These are phyloP conservation scores for Solanum hybrid DNA, from an alignment of 305 asterid genomes.

Conservation along the genomic window DNA sequence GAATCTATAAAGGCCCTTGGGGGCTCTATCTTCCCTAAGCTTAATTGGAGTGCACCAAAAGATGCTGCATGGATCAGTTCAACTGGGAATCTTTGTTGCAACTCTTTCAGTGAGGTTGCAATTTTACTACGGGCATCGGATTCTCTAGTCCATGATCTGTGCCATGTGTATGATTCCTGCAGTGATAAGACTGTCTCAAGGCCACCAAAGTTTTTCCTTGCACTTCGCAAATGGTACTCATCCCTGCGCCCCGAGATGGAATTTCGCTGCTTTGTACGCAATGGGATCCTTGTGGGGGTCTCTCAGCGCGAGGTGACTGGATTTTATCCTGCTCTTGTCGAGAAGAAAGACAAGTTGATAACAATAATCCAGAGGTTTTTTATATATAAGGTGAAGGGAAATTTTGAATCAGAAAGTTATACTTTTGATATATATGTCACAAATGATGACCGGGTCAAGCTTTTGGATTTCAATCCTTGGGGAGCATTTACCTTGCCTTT, in stretches of 20 bases:
- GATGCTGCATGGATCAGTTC: slow-evolving; percentile 89
- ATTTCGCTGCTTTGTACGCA: slow-evolving; percentile 68
- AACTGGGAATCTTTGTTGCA: slow-evolving; percentile 63
- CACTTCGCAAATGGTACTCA: slow-evolving; percentile 79
- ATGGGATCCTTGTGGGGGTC: slow-evolving; percentile 41
- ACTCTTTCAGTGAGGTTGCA: slow-evolving; percentile 66
- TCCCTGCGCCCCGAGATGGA: slow-evolving; percentile 77
- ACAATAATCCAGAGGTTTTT: slow-evolving; percentile 33
- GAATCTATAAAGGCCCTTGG: slow-evolving; percentile 64
- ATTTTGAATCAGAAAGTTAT: slow-evolving; percentile 48
- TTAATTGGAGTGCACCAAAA: slow-evolving; percentile 91
- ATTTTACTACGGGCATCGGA: slow-evolving; percentile 76
- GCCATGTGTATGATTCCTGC: slow-evolving; percentile 75
- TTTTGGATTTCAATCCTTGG: slow-evolving; percentile 92
- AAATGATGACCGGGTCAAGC: slow-evolving; percentile 53
- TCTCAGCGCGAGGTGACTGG: slow-evolving; percentile 86
- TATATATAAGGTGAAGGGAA: slow-evolving; percentile 26
- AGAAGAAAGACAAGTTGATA: slow-evolving; percentile 25
- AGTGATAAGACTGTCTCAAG: slow-evolving; percentile 41
- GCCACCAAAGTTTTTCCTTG: slow-evolving; percentile 63
- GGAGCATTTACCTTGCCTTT: slow-evolving; percentile 66
- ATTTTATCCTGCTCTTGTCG: slow-evolving; percentile 65
- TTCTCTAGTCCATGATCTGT: slow-evolving; percentile 65
- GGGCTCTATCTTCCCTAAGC: slow-evolving; percentile 80
- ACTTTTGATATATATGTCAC: slow-evolving; percentile 70